Base-by-base conservation (phyloP, 2,329 filamentous ascomycete species). In the Penicillium expansum region DNA sequence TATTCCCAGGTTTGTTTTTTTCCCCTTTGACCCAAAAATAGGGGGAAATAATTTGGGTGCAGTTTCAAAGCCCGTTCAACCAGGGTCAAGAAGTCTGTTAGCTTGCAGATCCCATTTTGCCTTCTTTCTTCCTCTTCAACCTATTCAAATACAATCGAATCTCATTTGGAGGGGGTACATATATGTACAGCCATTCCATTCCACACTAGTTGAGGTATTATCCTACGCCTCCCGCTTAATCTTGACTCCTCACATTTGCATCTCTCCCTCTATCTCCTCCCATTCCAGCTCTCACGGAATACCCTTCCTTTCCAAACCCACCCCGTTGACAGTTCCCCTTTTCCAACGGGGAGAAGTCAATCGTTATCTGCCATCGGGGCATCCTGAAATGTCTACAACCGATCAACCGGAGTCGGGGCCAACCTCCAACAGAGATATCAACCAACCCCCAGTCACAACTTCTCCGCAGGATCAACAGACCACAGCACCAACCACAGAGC, bases 171-270 rank as follows among this genome's bases (percentile, higher is more conserved):
- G 44, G 42, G 5, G 18, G 4, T 35, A 30, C 16, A 20, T 45
- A 24, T 24, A 44, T 41, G 24, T 41, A 33, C 38, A 33, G 48
- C 18, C 38, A 35, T 24, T 44, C 33, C 16, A 35, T n/a, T 50
- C 44, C 44, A 33, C 59, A 32, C 55, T 60, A 51, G 58, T 45
- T 44, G 55, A 60, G 42, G 38, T 35, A 53, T 38, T 54, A 60
- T 52, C 14, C 18, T 59, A 57, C 62, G 59, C 53, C 42, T 57
- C 55, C 61, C 56, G 52, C 52, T 51, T 44, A 50, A 55, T 60
- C 55, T 47, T 35, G 61, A 64, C 62, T 66, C 62, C 62, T 66
- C 63, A 64, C 62, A 60, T 63, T 58, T 55, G 53, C 59, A 55
- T 57, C 43, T 50, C 48, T 37, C 50, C 53, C 54, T 35, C 48